Conservation (phyloP, 75 land plant genomes). For the Adiantum capillusveneris region DNA sequence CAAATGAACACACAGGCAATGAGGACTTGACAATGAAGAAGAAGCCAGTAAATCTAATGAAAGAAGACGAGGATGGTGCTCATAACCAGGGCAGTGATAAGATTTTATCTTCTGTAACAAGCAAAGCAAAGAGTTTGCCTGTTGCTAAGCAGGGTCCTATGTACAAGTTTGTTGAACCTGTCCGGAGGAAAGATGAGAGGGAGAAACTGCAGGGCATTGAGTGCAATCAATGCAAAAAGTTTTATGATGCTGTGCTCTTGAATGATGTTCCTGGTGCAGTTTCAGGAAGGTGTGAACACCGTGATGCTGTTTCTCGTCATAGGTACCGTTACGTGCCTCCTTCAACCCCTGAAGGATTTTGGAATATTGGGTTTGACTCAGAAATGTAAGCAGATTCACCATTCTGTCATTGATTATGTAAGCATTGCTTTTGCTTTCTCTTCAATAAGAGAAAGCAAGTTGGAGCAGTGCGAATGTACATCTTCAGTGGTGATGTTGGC, state of each 20-base stretch:
- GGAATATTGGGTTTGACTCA: slow-evolving; percentile 98
- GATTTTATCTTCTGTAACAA: not conserved
- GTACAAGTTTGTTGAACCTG: slow-evolving; percentile 72
- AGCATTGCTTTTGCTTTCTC: too few species aligned
- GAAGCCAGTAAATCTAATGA: not conserved
- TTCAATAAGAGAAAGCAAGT: too few species aligned
- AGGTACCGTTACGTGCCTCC: slow-evolving; percentile 83
- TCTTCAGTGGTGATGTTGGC: too few species aligned
- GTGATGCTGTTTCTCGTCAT: slow-evolving; percentile 85
- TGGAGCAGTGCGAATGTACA: too few species aligned
- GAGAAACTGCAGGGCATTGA: slow-evolving; percentile 76
- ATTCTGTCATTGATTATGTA: too few species aligned
- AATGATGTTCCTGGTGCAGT: slow-evolving; percentile 26
- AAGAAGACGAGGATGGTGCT: slow-evolving; percentile 15
- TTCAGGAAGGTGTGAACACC: slow-evolving; percentile 68
- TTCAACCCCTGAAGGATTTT: slow-evolving; percentile 89
- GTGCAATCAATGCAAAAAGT: slow-evolving; percentile 95
- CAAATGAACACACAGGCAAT: not conserved
- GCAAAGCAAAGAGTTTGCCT: not conserved
- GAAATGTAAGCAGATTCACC: slow-evolving; percentile 32
- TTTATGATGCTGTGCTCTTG: slow-evolving; percentile 87
- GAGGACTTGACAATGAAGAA: not conserved
- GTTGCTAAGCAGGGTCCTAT: slow-evolving; percentile 4
- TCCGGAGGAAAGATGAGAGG: slow-evolving; percentile 78
- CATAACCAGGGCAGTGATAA: slow-evolving; percentile 5